A percentile compares a stretch with the other conserved stretches of the same genome.
Conservation (phyloP, 768 basidiomycete species). For the Dioszegia hungarica region DNA sequence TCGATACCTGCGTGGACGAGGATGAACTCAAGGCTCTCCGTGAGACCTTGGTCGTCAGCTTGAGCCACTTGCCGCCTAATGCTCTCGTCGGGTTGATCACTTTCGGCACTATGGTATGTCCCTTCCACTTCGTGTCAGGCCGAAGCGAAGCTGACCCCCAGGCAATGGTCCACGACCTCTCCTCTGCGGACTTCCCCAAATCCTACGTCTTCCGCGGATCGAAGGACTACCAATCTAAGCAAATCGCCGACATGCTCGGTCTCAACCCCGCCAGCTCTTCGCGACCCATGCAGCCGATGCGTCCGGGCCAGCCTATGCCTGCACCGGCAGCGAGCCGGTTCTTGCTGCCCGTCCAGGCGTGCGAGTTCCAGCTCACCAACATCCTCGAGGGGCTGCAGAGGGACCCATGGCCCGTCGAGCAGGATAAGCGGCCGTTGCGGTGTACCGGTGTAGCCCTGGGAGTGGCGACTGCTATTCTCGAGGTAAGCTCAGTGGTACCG, state of each 20-base stretch:
- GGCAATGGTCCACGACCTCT: conserved; percentile 98
- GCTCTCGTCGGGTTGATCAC: conserved; percentile 95
- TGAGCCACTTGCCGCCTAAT: conserved; percentile 86
- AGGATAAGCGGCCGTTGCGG: conserved; percentile 83
- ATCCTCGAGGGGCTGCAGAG: conserved; percentile 80
- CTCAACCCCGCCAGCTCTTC: conserved; percentile 59
- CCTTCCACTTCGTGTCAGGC: not conserved
- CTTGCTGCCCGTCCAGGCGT: conserved; percentile 82
- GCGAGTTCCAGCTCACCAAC: conserved; percentile 92
- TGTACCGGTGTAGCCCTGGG: conserved; percentile 93
- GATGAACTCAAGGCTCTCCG: conserved; percentile 93
- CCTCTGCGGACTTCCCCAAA: conserved; percentile 91
- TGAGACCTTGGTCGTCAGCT: conserved; percentile 88
- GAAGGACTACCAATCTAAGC: conserved; percentile 92
- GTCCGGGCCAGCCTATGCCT: conserved; percentile 48
- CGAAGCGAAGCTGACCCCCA: conserved; percentile 41
- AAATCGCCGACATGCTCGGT: conserved; percentile 97
- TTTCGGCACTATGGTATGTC: conserved; percentile 85
- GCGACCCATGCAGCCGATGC: conserved; percentile 29
- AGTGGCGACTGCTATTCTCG: conserved; percentile 85
- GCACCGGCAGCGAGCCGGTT: conserved; percentile 57
- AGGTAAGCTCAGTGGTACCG: conserved; percentile 54
- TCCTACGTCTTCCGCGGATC: conserved; percentile 98
- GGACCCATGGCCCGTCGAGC: conserved; percentile 97
- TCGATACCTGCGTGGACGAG: conserved; percentile 87